Percentiles rank a stretch among this genome's conserved stretches.
These are phyloP conservation scores for Nemania sp. DNA, from an alignment of 2,329 filamentous ascomycete species.

Conservation along the genomic window DNA sequence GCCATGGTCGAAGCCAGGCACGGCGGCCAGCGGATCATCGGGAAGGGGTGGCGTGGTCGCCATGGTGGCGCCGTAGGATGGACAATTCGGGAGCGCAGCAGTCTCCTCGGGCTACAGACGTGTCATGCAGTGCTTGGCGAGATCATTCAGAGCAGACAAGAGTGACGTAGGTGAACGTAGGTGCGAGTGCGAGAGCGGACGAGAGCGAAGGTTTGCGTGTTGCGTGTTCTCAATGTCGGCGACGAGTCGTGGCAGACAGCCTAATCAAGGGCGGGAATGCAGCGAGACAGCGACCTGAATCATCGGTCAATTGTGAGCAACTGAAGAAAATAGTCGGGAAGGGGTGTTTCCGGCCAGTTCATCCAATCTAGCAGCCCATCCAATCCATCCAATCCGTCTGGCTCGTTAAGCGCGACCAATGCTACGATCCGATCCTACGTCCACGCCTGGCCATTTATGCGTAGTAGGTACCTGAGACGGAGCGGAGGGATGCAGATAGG, in stretches of 20 bases:
- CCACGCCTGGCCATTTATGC: not conserved
- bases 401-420: slow-evolving; percentile 8
- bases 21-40: slow-evolving; percentile 45
- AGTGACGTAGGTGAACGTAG: no score
- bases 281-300: not conserved
- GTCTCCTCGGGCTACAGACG: slow-evolving; percentile 35
- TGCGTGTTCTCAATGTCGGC: no score
- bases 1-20: slow-evolving; percentile 42
- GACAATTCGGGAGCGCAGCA: slow-evolving; percentile 34
- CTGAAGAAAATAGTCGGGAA: not conserved
- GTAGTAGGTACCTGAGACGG: not conserved
- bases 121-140: slow-evolving; percentile 35
- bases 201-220: no score
- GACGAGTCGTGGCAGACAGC: not conserved
- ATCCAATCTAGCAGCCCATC: not conserved
- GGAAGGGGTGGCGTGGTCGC: slow-evolving; percentile 25
- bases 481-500: slow-evolving; percentile 12
- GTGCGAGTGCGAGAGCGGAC: not conserved
- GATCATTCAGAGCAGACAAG: slow-evolving; percentile 10
- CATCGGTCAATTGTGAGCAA: not conserved
- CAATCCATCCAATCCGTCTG: not conserved
- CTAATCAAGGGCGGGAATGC: not conserved
- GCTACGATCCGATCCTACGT: slow-evolving; percentile 8
- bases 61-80: slow-evolving; percentile 21
- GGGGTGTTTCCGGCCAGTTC: slow-evolving; percentile 1